Evolutionary conservation across 1,284 basidiomycete species (phyloP).

Genomic region (Leccinum variabile): DNA sequence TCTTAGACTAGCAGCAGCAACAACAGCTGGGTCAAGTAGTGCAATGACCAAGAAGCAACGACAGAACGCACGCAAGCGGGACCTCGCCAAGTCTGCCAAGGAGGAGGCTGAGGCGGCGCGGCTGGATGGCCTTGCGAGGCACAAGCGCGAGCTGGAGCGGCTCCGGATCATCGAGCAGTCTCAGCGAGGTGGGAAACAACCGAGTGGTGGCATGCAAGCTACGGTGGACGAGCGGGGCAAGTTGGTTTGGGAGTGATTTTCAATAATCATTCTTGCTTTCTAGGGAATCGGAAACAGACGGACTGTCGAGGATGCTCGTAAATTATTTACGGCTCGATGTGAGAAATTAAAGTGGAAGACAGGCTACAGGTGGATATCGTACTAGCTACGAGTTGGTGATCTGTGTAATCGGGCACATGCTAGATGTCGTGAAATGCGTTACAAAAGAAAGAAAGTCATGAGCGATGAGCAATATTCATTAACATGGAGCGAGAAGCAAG

Average conservation of each 20-base stretch:
- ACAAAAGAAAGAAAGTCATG: slow-evolving; percentile 5
- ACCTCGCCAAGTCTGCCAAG: slow-evolving; percentile 57
- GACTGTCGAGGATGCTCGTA: slow-evolving; percentile 11
- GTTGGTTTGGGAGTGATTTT: slow-evolving; percentile 54
- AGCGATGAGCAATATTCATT: slow-evolving; percentile 3
- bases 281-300: not conserved
- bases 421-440: slow-evolving; percentile 26
- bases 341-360: not conserved
- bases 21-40: slow-evolving; percentile 19
- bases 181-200: slow-evolving; percentile 28
- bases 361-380: slow-evolving; percentile 14
- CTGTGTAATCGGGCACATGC: slow-evolving; percentile 21
- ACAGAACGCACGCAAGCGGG: slow-evolving; percentile 62
- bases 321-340: slow-evolving; percentile 26
- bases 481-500: slow-evolving; percentile 8
- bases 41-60: slow-evolving; percentile 62
- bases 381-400: slow-evolving; percentile 11
- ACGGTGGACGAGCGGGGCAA: slow-evolving; percentile 50
- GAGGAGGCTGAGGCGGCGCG: slow-evolving; percentile 55
- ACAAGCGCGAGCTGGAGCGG: slow-evolving; percentile 61
- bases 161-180: slow-evolving; percentile 54
- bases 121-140: slow-evolving; percentile 50
- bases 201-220: slow-evolving; percentile 58
- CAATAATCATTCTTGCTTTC: not conserved
- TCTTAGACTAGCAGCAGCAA: slow-evolving; percentile 36